Percentiles rank a stretch among this genome's conserved stretches.
Evolutionary conservation across 1,284 basidiomycete genomes (phyloP).

Genomic region (Rhodofomes roseus): DNA sequence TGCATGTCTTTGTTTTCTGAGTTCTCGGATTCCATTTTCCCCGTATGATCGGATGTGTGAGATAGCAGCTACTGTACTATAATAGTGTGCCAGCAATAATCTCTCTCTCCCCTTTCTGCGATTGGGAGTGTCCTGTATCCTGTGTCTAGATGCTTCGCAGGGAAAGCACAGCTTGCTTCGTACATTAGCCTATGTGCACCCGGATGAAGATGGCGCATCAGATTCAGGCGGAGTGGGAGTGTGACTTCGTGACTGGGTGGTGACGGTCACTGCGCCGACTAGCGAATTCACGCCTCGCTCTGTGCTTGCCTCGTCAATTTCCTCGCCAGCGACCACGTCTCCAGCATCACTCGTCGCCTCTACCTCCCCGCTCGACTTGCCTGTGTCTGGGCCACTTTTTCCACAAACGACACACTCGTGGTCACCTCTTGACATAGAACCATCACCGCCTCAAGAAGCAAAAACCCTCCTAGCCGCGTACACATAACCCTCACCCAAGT

Average conservation of each 20-base stretch:
- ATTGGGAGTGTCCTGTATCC: too few relatives aligned
- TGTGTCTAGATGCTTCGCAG: too few relatives aligned
- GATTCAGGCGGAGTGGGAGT: not conserved
- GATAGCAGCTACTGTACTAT: not conserved
- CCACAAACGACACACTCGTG: not conserved
- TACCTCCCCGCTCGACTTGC: not conserved
- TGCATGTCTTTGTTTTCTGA: not conserved
- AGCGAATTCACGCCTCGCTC: not conserved
- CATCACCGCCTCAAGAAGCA: not conserved
- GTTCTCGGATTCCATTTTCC: not conserved
- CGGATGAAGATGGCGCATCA: not conserved
- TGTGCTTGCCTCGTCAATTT: not conserved
- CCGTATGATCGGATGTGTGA: not conserved
- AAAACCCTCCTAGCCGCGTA: not conserved
- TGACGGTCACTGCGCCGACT: not conserved
- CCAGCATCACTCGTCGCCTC: not conserved
- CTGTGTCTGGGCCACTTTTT: not conserved
- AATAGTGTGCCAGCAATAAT: not conserved
- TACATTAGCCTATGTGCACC: too few relatives aligned
- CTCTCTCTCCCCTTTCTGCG: not conserved
- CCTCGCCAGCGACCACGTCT: conserved; percentile 1
- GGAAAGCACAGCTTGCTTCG: too few relatives aligned
- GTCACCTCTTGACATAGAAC: not conserved
- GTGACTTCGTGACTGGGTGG: not conserved
- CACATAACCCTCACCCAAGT: not conserved